Conservation (phyloP, 176 grass and related monocot genomes). For the Aegilops bicornis region DNA sequence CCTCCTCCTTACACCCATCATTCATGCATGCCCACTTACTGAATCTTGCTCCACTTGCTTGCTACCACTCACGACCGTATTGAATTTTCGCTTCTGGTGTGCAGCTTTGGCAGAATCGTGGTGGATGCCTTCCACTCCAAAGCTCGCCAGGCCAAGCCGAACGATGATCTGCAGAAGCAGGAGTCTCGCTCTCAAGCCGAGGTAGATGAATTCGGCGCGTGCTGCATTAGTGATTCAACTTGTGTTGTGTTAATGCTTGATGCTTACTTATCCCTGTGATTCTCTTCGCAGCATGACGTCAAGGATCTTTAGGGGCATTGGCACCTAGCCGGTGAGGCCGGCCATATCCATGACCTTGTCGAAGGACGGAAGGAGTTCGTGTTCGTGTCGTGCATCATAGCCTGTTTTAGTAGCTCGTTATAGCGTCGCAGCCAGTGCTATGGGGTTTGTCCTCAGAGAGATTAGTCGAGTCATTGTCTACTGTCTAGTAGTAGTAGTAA, state of each 20-base stretch:
- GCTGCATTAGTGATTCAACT: not conserved
- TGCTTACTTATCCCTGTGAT: not conserved
- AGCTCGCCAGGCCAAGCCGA: not conserved
- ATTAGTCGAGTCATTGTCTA: not conserved
- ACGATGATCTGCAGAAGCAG: not conserved
- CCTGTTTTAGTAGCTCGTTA: not conserved
- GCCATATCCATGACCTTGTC: not conserved
- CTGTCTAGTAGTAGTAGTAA: not conserved
- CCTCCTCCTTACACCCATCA: not conserved
- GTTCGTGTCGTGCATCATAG: not conserved
- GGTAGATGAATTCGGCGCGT: not conserved
- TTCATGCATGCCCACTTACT: no score
- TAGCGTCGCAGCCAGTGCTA: no score
- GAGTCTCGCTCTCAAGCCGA: not conserved
- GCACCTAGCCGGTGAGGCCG: no score
- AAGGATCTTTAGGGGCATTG: not conserved
- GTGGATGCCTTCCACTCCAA: not conserved
- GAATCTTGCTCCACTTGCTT: not conserved
- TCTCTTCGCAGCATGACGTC: not conserved
- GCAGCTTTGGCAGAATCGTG: not conserved
- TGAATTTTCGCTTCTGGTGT: not conserved
- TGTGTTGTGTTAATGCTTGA: not conserved
- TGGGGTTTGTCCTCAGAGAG: not conserved
- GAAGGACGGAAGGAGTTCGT: not conserved
- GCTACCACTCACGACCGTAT: no score